Percentiles rank a stretch among this genome's conserved stretches.
Conservation (phyloP, 495 filamentous ascomycete genomes). For the Parathielavia appendiculata region DNA sequence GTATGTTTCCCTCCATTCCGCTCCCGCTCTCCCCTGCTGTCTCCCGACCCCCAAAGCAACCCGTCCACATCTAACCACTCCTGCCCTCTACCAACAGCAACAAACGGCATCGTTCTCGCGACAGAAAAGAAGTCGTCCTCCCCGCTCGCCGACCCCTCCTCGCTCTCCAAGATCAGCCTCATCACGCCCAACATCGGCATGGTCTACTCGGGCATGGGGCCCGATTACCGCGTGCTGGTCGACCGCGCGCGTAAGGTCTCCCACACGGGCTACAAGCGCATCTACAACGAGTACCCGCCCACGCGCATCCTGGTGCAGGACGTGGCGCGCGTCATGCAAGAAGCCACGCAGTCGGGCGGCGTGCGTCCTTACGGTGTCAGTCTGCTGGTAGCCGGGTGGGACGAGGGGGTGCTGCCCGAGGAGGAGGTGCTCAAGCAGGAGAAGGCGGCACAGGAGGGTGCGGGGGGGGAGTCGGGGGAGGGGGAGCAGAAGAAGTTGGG, state of each 20-base stretch:
- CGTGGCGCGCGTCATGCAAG: conserved; percentile 95
- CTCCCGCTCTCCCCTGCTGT: background rate
- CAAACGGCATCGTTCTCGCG: conserved; percentile 97
- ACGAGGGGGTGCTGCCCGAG: conserved; percentile 89
- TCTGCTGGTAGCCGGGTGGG: conserved; percentile 93
- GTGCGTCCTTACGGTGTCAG: conserved; percentile 97
- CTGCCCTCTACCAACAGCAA: conserved; percentile 51
- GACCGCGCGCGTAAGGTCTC: conserved; percentile 97
- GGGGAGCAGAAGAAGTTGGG: conserved; percentile 62
- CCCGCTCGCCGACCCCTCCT: conserved; percentile 86
- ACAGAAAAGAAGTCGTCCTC: conserved; percentile 99
- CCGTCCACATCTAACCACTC: conserved; percentile 7
- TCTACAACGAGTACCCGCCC: conserved; percentile 99
- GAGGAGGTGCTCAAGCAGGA: conserved; percentile 62
- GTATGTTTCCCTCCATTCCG: conserved; percentile 40
- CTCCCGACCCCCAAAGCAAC: background rate
- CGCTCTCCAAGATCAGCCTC: conserved; percentile 93
- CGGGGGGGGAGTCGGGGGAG: conserved; percentile 39
- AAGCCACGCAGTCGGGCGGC: conserved; percentile 96
- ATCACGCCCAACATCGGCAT: conserved; percentile 99
- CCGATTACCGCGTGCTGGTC: conserved; percentile 95
- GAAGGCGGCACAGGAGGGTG: conserved; percentile 39
- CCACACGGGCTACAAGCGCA: conserved; percentile 98
- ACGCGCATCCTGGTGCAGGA: conserved; percentile 98
- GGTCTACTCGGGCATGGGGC: conserved; percentile 99